Conservation (phyloP, 2,329 filamentous ascomycete genomes). For the Didymella lethalis region DNA sequence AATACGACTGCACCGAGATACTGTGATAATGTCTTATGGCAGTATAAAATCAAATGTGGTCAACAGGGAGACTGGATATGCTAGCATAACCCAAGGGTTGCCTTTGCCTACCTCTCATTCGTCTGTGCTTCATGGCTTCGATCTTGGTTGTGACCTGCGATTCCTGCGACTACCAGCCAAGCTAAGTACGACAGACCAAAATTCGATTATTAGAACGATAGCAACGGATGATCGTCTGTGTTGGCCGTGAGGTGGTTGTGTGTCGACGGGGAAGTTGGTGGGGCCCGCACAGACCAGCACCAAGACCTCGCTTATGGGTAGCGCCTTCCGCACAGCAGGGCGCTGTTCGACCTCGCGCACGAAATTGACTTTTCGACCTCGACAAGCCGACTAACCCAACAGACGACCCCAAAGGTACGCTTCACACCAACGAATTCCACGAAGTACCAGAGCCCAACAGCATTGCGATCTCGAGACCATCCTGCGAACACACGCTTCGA, state of each 20-base stretch:
- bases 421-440: constrained; percentile 18
- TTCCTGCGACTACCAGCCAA: too few relatives aligned
- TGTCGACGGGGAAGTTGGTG: too few relatives aligned
- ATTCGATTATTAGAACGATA: too few relatives aligned
- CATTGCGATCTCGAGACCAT: constrained; percentile 32
- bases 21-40: not conserved
- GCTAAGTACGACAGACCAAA: too few relatives aligned
- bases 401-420: constrained; percentile 50
- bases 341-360: not conserved
- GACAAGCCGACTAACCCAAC: constrained; percentile 44
- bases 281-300: constrained; percentile 2
- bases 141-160: too few relatives aligned
- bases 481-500: constrained; percentile 16
- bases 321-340: constrained; percentile 3
- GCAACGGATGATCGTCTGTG: too few relatives aligned
- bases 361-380: constrained; percentile 19
- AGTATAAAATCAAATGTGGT: not conserved
- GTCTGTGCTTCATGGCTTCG: too few relatives aligned
- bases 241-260: too few relatives aligned
- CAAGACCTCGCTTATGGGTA: constrained; percentile 18
- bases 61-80: not conserved
- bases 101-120: not conserved
- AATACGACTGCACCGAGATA: not conserved
- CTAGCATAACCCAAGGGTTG: too few relatives aligned
- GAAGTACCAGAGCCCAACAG: constrained; percentile 20